Base-by-base conservation (phyloP, 2,329 filamentous ascomycete species). In the Diaporthe sp. region DNA sequence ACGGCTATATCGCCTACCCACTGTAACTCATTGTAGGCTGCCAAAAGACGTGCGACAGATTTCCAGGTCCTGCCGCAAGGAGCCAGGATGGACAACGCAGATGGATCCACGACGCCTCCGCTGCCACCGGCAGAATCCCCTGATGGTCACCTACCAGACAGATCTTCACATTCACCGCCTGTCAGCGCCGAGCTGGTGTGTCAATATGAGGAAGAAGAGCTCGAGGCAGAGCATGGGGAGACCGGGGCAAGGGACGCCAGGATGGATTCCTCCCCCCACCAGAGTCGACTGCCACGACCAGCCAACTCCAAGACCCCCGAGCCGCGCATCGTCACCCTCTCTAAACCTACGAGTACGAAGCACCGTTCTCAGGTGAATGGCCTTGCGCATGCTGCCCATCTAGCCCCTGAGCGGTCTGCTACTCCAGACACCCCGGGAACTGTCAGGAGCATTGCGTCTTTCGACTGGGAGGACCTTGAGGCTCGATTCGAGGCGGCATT, bases 401-500 rank as follows among this genome's bases (percentile, higher is more conserved):
- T 81, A 84, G 83, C 81, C 70, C 78, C 79, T 53, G 80, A 82
- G 34, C 79, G 80, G 62, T 84, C 87, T 25, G 59, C 61, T 31
- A 62, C 75, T 15, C 87, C 88, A n/a, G 86, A 85, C 79, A 89
- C 89, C 2, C 88, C 89, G 0, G 88, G 88, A 25, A 73, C 71
- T 42, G 58, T 62, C 61, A 84, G 61, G 31, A 74, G 71, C 84
- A 94, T 76, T 84, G 86, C 61, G 72, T 85, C 80, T 0, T 95
- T 94, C 80, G 91, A 96, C 83, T 98, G 95, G 95, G 87, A 92
- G 3, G 89, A 93, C n/a, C 92, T 98, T 44, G 89, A 95, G 82
- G 81, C 86, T 1, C 90, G 91, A 57, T 98, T 95, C 79, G 88
- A 92, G 75, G 85, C 89, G 71, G 91, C 91, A 25, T 89, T 98